These are phyloP conservation scores for Xylariaceae sp. DNA, from an alignment of 2,329 filamentous ascomycete genomes.

Conservation along the genomic window DNA sequence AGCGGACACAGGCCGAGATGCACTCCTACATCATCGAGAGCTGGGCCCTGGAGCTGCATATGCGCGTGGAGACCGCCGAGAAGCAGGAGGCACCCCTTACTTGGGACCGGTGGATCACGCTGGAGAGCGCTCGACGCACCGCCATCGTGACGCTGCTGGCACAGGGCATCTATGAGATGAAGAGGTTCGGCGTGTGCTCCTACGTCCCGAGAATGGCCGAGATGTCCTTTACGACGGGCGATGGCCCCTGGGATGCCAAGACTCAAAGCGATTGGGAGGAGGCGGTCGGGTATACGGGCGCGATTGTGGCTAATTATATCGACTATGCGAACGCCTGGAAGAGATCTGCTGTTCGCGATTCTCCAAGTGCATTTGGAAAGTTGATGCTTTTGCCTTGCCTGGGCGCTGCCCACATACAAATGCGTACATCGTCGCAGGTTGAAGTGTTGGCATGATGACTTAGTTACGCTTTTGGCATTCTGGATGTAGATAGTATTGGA, in stretches of 20 bases:
- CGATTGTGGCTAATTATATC: neutral
- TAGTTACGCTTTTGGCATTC: neutral
- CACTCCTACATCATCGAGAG: conserved; percentile 11
- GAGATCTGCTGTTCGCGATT: neutral
- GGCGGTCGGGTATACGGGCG: neutral
- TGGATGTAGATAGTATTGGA: neutral
- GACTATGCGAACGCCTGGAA: conserved; percentile 5
- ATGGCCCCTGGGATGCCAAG: conserved; percentile 8
- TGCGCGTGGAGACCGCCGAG: conserved; percentile 6
- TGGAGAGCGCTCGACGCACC: conserved; percentile 12
- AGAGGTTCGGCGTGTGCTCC: conserved; percentile 31
- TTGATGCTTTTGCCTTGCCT: conserved; percentile 8
- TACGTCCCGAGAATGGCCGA: conserved; percentile 24
- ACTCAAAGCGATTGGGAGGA: conserved; percentile 5
- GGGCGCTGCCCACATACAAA: neutral
- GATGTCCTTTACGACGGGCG: conserved; percentile 6
- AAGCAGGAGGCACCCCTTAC: neutral
- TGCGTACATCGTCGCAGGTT: neutral
- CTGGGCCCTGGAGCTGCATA: conserved; percentile 11
- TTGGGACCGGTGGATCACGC: conserved; percentile 10
- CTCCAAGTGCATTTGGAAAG: conserved; percentile 7
- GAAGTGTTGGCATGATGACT: neutral
- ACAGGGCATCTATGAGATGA: conserved; percentile 18
- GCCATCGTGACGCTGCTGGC: conserved; percentile 2
- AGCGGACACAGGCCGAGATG: conserved; percentile 11